Base-by-base conservation (phyloP, 2,329 filamentous ascomycete genomes). In the Penicillium sp. region DNA sequence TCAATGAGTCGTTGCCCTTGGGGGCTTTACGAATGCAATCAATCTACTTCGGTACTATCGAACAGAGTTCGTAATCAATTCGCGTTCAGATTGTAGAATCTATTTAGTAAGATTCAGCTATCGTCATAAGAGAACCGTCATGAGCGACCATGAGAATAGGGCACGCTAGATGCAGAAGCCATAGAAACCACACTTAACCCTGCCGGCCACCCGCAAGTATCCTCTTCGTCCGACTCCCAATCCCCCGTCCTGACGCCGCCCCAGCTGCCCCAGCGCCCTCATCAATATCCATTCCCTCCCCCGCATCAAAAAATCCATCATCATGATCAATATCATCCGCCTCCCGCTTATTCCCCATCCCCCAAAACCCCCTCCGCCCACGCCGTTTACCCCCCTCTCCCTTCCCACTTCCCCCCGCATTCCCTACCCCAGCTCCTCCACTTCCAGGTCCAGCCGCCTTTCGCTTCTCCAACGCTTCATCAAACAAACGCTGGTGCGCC, bases 401-500 rank as follows among this genome's bases (percentile, higher is more conserved):
- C 22, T 14, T 24, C 24, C 26, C 45, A 47, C 26, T n/a, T 19
- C 45, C 26, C 9, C 14, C 45, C n/a, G 29, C 47, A 33, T 35
- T 49, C 11, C 26, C 43, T 21, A 44, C 52, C 13, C 52, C 35
- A 39, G 54, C 61, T n/a, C 43, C 61, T 16, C 54, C 59, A 19
- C 57, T 50, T 43, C 59, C 29, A 16, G 33, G 16, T 19, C 16
- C 44, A 54, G 65, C 64, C 63, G 54, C 67, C 79, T 24, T 81
- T 73, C 11, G 61, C 74, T 6, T 54, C 21, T 61, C 48, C 10
- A 87, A 67, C 0, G 84, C 77, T 37, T 74, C 72, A 43, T 84
- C 79, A 9, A 86, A 71, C 43, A 80, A 76, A 7, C 74, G 73
- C 0, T 82, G 77, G 54, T 82, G 79, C 4, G 74, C 78, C 7